Evolutionary conservation across 768 basidiomycete genomes (phyloP), one percentile per base, ranked within the genome.

Genomic region (Cystofilobasidium macerans): DNA sequence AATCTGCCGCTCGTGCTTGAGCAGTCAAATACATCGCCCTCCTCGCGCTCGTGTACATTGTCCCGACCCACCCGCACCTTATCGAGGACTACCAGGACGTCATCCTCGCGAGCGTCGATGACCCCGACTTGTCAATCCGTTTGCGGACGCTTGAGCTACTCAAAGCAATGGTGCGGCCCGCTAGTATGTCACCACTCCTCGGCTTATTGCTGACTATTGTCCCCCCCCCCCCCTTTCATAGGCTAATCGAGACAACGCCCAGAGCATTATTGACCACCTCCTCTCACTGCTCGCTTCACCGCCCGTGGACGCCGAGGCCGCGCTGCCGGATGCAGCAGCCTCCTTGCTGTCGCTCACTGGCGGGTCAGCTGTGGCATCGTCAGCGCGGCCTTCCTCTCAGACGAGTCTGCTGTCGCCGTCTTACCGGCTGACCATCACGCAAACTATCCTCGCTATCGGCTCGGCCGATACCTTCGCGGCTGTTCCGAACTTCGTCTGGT

Each of bases 1-100:
- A 26, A 12, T 48, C 62, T 56, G 65, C 65, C 38, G 35, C 1
- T 54, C 12, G 24, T n/a, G 16, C 40, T n/a, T 62, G 63, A 71
- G n/a, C 72, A 99, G 94, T 99, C 75, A 92, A 94, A 75, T 99
- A 98, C 74, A 98, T 99, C 68, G 88, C 95, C 0, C 81, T 99
- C 35, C 81, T 95, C 51, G 94, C 95, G 1, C 82, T 99, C 83
- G 87, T 86, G 63, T 94, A 95, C 78, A 97, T 99, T 71, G 90
- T 93, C 0, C 92, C 91, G 0, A 84, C 87, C 8, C 88, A 95
- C 73, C 87, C 91, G 0, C 82, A 91, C 71, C 82, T 99, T 60
- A 83, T 98, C 16, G 86, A 88, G 11, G 86, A 89, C 72, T 88
- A 99, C 75, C 89, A 95, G 72, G 87, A 89, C 68, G 88, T 86